phyloP scores from a whole-genome alignment of 345 rosid genomes.

The Gossypium thurberi region DNA sequence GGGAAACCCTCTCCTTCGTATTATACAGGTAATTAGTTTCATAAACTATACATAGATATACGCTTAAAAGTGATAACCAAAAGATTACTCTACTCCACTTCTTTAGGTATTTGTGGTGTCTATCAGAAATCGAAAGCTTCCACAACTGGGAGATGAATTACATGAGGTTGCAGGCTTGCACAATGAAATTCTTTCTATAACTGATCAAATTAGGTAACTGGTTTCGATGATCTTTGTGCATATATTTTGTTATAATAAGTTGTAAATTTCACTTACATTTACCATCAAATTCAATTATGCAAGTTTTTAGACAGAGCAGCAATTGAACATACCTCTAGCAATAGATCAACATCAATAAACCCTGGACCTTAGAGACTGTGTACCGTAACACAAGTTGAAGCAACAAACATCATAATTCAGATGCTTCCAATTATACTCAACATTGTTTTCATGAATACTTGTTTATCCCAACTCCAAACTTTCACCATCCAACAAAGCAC shows the following conservation, averaged over 20 bases:
- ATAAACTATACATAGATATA: not conserved
- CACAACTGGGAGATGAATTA: slow-evolving; percentile 37
- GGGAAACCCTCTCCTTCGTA: slow-evolving; percentile 42
- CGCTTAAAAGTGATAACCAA: not conserved
- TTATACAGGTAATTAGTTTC: slow-evolving; percentile 30
- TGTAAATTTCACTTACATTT: not conserved
- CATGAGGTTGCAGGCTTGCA: slow-evolving; percentile 33
- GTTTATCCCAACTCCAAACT: slow-evolving; percentile 58
- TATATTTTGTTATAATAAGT: not conserved
- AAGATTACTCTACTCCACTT: not conserved
- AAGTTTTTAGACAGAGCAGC: slow-evolving; percentile 52
- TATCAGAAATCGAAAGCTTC: slow-evolving; percentile 31
- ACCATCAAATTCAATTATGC: not conserved
- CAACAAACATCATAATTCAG: slow-evolving; percentile 46
- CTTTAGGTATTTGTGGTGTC: slow-evolving; percentile 34
- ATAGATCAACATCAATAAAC: slow-evolving; percentile 14
- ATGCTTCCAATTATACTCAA: slow-evolving; percentile 50
- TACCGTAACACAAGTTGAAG: slow-evolving; percentile 53
- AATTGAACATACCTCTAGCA: slow-evolving; percentile 4
- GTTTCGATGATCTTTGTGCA: not conserved
- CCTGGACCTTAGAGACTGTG: slow-evolving; percentile 40
- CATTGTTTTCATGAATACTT: slow-evolving; percentile 59
- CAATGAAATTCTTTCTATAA: slow-evolving; percentile 36
- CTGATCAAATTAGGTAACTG: slow-evolving; percentile 47
- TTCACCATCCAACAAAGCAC: slow-evolving; percentile 54